Conservation (phyloP, 331 rosid species). For the Dryas integrifolia region DNA sequence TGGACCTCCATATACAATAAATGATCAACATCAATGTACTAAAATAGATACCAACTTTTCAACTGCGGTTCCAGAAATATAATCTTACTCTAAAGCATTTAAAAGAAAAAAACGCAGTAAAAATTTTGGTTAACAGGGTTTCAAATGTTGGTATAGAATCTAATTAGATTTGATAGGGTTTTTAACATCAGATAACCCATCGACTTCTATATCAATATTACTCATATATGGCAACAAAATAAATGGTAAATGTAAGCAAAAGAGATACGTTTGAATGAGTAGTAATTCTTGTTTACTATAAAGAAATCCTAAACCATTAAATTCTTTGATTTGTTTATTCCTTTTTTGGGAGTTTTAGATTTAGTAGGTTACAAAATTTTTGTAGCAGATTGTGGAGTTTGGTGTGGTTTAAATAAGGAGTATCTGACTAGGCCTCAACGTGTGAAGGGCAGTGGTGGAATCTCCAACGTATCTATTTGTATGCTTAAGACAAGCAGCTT, state of each 20-base stretch:
- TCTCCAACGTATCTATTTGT: conserved; percentile 21
- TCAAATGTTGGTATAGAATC: too few relatives aligned
- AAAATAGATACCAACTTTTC: background rate
- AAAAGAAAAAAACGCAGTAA: too few relatives aligned
- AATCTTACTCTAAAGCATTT: too few relatives aligned
- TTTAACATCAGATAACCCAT: too few relatives aligned
- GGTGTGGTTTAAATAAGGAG: conserved; percentile 1
- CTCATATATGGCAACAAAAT: too few relatives aligned
- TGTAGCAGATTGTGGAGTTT: background rate
- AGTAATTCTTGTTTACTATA: background rate
- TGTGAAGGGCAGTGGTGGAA: background rate
- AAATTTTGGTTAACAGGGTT: too few relatives aligned
- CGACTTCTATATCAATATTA: too few relatives aligned
- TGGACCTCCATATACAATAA: background rate
- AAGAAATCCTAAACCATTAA: background rate
- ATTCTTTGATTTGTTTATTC: background rate
- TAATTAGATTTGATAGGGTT: too few relatives aligned
- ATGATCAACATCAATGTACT: background rate
- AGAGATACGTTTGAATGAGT: background rate
- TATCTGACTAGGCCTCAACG: conserved; percentile 26
- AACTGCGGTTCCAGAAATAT: too few relatives aligned
- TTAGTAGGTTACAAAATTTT: background rate
- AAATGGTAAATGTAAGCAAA: too few relatives aligned
- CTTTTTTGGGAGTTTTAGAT: background rate
- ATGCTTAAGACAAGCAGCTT: conserved; percentile 4